Evolutionary conservation across 495 filamentous ascomycete species (phyloP), one percentile per base, ranked within the genome.

Genomic region (Neurospora sublineolata): DNA sequence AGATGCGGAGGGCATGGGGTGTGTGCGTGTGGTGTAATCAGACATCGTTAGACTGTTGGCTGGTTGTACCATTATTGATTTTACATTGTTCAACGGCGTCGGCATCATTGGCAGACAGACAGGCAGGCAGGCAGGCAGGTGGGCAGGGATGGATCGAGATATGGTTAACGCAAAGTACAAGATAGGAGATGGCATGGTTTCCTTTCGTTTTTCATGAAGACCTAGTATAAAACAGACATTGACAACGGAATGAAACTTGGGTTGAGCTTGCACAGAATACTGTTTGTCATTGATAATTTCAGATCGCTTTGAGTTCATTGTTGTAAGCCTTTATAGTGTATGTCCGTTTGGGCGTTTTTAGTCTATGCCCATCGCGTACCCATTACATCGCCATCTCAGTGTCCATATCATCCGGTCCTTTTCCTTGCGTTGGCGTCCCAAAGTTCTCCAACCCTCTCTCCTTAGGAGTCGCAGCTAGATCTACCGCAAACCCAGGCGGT

Each of bases 371-470:
- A 23, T 30, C n/a, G 23, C n/a, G n/a, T 58, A 37, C 11, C 20
- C 40, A 68, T 69, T 36, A 70, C 39, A 33, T 68, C 73, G 73
- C 73, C 42, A 64, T 11, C 12, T 58, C 67, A 71, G 30, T 37
- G 44, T 81, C 79, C 70, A 79, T 74, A 41, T 76, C 64, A 68
- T 79, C 67, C 11, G 75, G 42, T 70, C 78, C 78, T 70, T 79
- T 79, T 14, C 83, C 83, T 3, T 88, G 88, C 69, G 89, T 90
- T 60, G 52, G 52, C 73, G 87, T 86, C 16, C 89, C 89, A 69
- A 90, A 84, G 72, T 87, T 90, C 72, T 90, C 88, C 40, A 90
- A 74, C 0, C 88, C 88, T 69, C 87, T 79, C 77, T 87, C 82
- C 1, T 78, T 76, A 14, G 52, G 23, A 16, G 52, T 30, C 52